Base-by-base conservation (phyloP, 2,329 filamentous ascomycete species). In the Pseudopithomyces chartarum region DNA sequence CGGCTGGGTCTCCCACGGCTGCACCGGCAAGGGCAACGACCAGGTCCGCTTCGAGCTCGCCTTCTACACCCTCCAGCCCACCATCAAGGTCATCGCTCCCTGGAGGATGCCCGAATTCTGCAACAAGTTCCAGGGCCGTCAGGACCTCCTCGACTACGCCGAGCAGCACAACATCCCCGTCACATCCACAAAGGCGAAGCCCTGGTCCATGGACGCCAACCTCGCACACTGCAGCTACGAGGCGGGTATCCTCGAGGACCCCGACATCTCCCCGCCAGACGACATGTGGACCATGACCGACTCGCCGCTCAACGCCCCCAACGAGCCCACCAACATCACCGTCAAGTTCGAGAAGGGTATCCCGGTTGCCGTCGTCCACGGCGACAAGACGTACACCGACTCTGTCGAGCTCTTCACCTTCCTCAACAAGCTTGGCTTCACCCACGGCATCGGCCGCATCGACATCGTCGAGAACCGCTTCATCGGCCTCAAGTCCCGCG, bases 401-500 rank as follows among this genome's bases (percentile, higher is more conserved):
- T 81, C 86, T 5, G 82, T 91, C 54, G 87, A 90, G 71, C 81
- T 94, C 55, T 94, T 94, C 82, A 80, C 86, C 59, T 82, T 85
- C 54, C 82, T 86, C 66, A 93, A 93, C 79, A 80, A 85, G 57
- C 88, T 94, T 62, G 91, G 85, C 62, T 84, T 85, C 74, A 83
- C 81, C 62, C 81, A 92, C 79, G 91, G 91, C 73, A 85, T 94
- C 64, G 91, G 90, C 68, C 83, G 91, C 69, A 88, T 94, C 64
- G 90, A 94, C 76, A 94, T 94, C 71, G 90, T 93, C 59, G 90
- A 92, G 75, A 90, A 90, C 80, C 85, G 90, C 52, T 91, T 89
- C 81, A 89, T 91, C 71, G 90, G 90, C 61, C 82, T 93, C 68
- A 93, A 93, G 82, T 88, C 84, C 65, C 86, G 90, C 69, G 90